Percentiles rank a stretch among this genome's conserved stretches.
Conservation (phyloP, 179 eudicot genomes). For the Camellia oleifera region DNA sequence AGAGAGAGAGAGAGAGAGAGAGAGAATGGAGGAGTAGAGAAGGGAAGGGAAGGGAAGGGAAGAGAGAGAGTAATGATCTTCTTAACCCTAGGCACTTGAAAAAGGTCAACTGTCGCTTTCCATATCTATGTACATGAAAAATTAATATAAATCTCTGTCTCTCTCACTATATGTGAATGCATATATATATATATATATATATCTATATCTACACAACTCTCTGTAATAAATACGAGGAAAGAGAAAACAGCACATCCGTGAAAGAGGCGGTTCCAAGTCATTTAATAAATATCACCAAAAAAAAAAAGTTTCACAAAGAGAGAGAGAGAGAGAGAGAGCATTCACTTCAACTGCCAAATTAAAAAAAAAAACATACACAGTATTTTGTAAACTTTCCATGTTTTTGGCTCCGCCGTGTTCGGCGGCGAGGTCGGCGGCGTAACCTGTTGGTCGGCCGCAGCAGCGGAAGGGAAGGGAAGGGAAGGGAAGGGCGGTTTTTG, state of each 20-base stretch:
- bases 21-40: not conserved
- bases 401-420: not conserved
- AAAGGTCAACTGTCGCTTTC: conserved; percentile 11
- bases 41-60: too few relatives aligned
- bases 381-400: not conserved
- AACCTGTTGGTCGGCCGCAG: not conserved
- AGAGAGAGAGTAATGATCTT: not conserved
- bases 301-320: not conserved
- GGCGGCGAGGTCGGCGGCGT: not conserved
- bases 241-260: not conserved
- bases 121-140: not conserved
- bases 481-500: not conserved
- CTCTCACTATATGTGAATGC: not conserved
- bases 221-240: not conserved
- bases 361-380: not conserved
- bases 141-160: not conserved
- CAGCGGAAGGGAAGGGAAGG: not conserved
- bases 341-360: not conserved
- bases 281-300: not conserved
- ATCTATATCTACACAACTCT: not conserved
- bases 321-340: not conserved
- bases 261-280: not conserved
- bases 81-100: conserved; percentile 8
- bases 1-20: not conserved
- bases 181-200: too few relatives aligned